Evolutionary conservation across 495 filamentous ascomycete species (phyloP).

Genomic region (Pyrenopolyporus hunteri): DNA sequence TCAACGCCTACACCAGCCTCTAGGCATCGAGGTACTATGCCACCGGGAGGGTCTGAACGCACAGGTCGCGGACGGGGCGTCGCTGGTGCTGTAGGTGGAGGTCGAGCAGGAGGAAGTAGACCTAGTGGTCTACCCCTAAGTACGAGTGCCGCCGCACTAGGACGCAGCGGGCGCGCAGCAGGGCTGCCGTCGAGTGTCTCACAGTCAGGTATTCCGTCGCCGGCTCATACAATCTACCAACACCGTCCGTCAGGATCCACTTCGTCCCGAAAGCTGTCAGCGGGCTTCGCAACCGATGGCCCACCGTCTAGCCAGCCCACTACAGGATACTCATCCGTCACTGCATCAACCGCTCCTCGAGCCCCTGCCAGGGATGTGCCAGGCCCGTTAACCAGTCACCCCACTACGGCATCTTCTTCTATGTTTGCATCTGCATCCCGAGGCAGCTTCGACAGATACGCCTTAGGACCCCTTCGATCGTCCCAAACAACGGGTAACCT

Average conservation of each 20-base stretch:
- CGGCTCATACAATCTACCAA: neutral
- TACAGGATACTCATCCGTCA: slow-evolving; percentile 10
- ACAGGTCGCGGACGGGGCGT: neutral
- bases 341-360: slow-evolving; percentile 1
- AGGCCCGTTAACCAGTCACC: slow-evolving; percentile 16
- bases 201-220: neutral
- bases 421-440: slow-evolving; percentile 1
- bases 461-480: neutral
- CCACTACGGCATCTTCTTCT: neutral
- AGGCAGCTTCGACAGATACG: neutral
- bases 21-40: neutral
- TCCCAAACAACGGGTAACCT: slow-evolving; percentile 23
- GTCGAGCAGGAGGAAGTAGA: neutral
- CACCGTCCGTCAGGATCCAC: neutral
- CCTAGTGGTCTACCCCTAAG: slow-evolving; percentile 5
- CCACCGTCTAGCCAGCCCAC: slow-evolving; percentile 18
- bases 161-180: neutral
- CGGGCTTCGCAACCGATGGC: slow-evolving; percentile 14
- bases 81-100: neutral
- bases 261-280: slow-evolving; percentile 31
- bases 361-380: neutral
- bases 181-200: neutral
- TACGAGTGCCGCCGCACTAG: neutral
- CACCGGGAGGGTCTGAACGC: neutral
- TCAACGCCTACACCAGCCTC: neutral